phyloP scores from a whole-genome alignment of 371 early-diverging fungal genomes.

The Mortierella sp. region DNA sequence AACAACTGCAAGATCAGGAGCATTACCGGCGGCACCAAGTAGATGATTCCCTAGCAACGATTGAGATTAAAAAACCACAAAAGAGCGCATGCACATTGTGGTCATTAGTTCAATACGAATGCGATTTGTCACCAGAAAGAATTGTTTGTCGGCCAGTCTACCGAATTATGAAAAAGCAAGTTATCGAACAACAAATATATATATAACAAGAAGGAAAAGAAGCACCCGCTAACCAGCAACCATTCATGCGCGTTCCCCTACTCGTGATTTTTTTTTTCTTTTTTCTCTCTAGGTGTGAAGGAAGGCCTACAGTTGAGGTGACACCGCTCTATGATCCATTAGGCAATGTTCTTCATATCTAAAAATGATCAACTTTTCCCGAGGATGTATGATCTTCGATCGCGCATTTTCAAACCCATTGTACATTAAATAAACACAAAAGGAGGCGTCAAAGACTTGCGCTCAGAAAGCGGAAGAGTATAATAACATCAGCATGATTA shows the following conservation, averaged over 20 bases:
- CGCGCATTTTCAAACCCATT: background rate
- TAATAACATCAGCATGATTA: no score
- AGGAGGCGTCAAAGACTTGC: no score
- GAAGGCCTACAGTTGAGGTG: conserved; percentile 43
- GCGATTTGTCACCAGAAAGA: conserved; percentile 36
- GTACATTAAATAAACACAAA: background rate
- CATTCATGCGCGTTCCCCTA: background rate
- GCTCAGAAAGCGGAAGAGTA: no score
- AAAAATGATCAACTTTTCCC: background rate
- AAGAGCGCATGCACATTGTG: conserved; percentile 46
- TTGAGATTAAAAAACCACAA: conserved; percentile 11
- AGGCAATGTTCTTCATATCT: conserved; percentile 40
- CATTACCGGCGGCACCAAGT: background rate
- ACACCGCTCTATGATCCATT: conserved; percentile 47
- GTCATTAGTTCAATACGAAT: conserved; percentile 55
- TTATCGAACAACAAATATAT: background rate
- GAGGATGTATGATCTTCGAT: background rate
- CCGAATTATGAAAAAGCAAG: conserved; percentile 41
- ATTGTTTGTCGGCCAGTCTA: conserved; percentile 54
- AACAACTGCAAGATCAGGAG: background rate
- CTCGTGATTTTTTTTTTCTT: background rate
- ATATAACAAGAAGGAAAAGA: background rate
- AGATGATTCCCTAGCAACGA: background rate
- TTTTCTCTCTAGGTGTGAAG: conserved; percentile 43
- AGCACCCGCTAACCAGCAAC: background rate